phyloP scores from a whole-genome alignment of 345 rosid genomes.

The Anacardium occidentale region DNA sequence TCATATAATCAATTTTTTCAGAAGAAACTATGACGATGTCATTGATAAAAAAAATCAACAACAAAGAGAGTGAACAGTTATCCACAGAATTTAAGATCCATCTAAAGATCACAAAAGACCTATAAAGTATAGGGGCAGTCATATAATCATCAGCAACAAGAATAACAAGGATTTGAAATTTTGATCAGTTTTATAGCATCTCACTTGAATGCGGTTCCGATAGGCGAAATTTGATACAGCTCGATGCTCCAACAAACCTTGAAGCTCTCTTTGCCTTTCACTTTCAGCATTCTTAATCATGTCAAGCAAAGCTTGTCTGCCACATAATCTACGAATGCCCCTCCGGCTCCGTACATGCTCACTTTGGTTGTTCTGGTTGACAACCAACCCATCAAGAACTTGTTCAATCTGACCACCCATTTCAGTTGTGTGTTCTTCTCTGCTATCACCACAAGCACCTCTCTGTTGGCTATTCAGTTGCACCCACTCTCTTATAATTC shows the following conservation, averaged over 20 bases:
- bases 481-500: constrained; percentile 82
- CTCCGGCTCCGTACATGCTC: constrained; percentile 61
- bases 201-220: constrained; percentile 92
- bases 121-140: too few relatives aligned
- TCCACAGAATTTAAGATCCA: too few relatives aligned
- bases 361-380: constrained; percentile 41
- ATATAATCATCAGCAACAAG: background rate
- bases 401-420: constrained; percentile 61
- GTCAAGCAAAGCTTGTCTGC: constrained; percentile 83
- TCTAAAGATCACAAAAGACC: too few relatives aligned
- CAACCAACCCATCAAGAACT: constrained; percentile 63
- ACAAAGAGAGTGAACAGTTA: too few relatives aligned
- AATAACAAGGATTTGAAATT: background rate
- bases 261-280: constrained; percentile 81
- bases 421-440: constrained; percentile 62
- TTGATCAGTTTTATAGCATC: constrained; percentile 6
- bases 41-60: too few relatives aligned
- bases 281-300: constrained; percentile 79
- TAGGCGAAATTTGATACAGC: constrained; percentile 88
- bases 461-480: constrained; percentile 71
- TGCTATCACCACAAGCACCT: constrained; percentile 47
- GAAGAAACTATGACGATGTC: too few relatives aligned
- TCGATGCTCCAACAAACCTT: constrained; percentile 55
- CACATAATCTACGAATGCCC: constrained; percentile 81
- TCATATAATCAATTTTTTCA: background rate